Evolutionary conservation across 768 basidiomycete genomes (phyloP), one percentile per base, ranked within the genome.

Genomic region (Coprinellus aureogranulatus): DNA sequence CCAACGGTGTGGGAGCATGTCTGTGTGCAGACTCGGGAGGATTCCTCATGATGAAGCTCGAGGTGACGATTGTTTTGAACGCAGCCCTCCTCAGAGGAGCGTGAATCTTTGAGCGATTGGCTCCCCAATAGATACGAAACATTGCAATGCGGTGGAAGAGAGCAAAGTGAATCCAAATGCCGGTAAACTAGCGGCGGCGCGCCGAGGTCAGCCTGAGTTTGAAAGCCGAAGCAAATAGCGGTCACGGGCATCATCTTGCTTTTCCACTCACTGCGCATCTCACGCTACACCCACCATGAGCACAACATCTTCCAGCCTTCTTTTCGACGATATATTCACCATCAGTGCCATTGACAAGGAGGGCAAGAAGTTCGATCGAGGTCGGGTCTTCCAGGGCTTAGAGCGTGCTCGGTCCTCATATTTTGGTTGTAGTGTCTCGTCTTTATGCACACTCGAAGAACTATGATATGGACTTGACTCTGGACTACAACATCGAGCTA

Each of bases 321-420:
- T 97, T 57, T 98, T 98, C 67, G 91, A 95, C 67, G 96, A 98
- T 70, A 87, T 94, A 45, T 98, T 98, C 75, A 88, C 83, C 11
- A 89, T 96, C 63, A 81, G 83, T 62, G 86, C 73, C 44, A 90
- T 95, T 50, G 88, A 95, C 77, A 87, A 85, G 71, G 95, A 94
- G 64, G 96, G 96, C 47, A 97, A 91, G 79, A 97, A 95, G 71
- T 99, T 98, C 65, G 97, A 99, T 74, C 80, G 96, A 87, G 96
- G 96, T 95, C 56, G 48, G 86, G 67, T 42, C 39, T 14, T 56
- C 54, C 41, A 55, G 44, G 45, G 53, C 55, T 60, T 55, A n/a
- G 25, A 8, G 23, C 34, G 34, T 14, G 14, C n/a, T 41, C 60
- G 16, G 58, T 63, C 51, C 55, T 58, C 27, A 52, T 30, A 42